Evolutionary conservation across 2,329 filamentous ascomycete genomes (phyloP).

Genomic region (Helicocarpus griseus): DNA sequence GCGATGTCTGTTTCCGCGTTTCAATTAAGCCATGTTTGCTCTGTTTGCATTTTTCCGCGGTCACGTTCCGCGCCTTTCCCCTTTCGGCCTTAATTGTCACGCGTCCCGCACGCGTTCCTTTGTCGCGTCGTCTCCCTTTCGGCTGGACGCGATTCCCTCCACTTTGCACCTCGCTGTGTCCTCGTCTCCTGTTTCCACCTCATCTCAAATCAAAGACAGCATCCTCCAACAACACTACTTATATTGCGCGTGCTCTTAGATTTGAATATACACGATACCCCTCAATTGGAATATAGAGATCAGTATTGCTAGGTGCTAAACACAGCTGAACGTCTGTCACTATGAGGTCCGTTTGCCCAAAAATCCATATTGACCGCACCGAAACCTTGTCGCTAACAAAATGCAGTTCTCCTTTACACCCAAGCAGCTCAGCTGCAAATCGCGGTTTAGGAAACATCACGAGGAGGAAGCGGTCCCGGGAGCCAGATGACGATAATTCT

Average conservation of each 20-base stretch:
- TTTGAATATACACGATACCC: not conserved
- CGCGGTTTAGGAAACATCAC: slow-evolving; percentile 50
- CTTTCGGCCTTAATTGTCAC: slow-evolving; percentile 27
- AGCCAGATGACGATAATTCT: slow-evolving; percentile 53
- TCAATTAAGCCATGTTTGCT: slow-evolving; percentile 15
- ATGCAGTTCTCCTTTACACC: slow-evolving; percentile 68
- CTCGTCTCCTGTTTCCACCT: no score
- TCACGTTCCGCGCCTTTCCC: slow-evolving; percentile 10
- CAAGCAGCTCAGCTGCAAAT: slow-evolving; percentile 75
- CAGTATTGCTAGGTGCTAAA: not conserved
- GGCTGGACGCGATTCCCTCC: not conserved
- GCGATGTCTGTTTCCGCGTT: not conserved
- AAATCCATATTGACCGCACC: not conserved
- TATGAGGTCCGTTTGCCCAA: slow-evolving; percentile 21
- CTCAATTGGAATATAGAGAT: not conserved
- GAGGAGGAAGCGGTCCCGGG: slow-evolving; percentile 54
- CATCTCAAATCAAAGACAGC: not conserved
- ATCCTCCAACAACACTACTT: not conserved
- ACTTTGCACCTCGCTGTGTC: not conserved
- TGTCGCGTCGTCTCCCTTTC: not conserved
- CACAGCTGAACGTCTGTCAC: not conserved
- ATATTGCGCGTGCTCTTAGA: not conserved
- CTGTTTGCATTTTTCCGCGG: slow-evolving; percentile 15
- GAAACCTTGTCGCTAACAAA: slow-evolving; percentile 12
- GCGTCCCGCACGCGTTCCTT: slow-evolving; percentile 3